Evolutionary conservation across 345 rosid genomes (phyloP), one percentile per base, ranked within the genome.

Genomic region (Salix purpurea): DNA sequence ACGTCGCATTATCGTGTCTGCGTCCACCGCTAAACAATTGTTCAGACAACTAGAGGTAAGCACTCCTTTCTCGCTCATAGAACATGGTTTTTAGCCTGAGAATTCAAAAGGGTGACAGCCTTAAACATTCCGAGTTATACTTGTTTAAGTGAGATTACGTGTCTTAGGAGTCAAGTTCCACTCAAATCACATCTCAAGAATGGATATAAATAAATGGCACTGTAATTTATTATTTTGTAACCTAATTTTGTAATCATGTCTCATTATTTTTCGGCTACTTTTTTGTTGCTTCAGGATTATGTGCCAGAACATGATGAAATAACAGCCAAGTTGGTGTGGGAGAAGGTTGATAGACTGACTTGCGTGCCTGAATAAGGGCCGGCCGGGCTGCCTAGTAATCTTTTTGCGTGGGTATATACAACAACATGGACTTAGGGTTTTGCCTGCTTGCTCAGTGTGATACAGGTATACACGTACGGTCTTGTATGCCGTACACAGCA

Each of bases 31-130:
- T 28, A 86, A 89, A 78, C 87, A 93, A 60, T 73, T 95, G 82
- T 89, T 95, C 82, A 88, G 89, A 83, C 91, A 86, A 83, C 92
- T 95, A 37, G 97, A 95, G 97, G 99, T 93, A 86, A 48, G 65
- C 15, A 5, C 2, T 10, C 18, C 69, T 4, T 4, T 60, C 15
- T n/a, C 1, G 1, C 3, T 1, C 64, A 58, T 23, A 58, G 23
- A 58, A 54, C 60, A 54, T 54, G 60, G 24, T 54, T 54, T 2
- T 40, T 54, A 6, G 11, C 24, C 7, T 21, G 0, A 54, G 4
- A 54, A 6, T 54, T 54, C 23, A 2, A 2, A 21, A 7, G 23
- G 60, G 21, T 18, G 58, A 52, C 58, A 5, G 19, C 58, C 0
- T 52, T 16, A 18, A 52, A 56, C 61, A 21, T 21, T 56, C 61